Evolutionary conservation across 2,329 filamentous ascomycete species (phyloP), one percentile per base, ranked within the genome.

Genomic region (Sclerotinia subarctica): DNA sequence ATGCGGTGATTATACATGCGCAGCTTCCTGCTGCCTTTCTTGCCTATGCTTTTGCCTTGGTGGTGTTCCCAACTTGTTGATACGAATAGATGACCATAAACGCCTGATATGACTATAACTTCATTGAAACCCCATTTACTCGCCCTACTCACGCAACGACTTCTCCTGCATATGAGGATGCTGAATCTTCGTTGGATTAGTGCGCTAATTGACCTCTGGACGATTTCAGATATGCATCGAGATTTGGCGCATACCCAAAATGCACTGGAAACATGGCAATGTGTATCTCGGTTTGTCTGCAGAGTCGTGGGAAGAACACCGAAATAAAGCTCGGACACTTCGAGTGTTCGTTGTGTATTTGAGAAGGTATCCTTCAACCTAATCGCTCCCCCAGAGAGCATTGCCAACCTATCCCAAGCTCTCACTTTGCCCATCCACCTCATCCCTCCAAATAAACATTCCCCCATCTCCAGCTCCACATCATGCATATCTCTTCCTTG

Each of bases 401-500:
- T 26, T 38, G 10, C 59, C 17, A 44, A 19, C 19, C 19, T 58
- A 29, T 21, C 63, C 47, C 38, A 19, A 58, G 19, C 5, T 24
- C 38, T 58, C 63, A 58, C 32, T 24, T 26, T 42, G 49, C 38
- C 42, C 35, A 54, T 24, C 21, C 49, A 24, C 15, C 1, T 44
- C 8, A 29, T 56, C 29, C 10, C 52, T 3, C 29, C 29, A 35
- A 32, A 35, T 54, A 21, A 35, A 19, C 52, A n/a, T 29, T n/a
- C n/a, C n/a, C 17, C 49, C 8, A 35, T 42, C 35, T 44, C 29
- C 51, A 38, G 8, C 24, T 38, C 19, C 44, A 8, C 32, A 56
- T n/a, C 59, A 51, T 63, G 70, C 92, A 77, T 82, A 90, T 74
- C 92, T 85, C 80, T 89, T 88, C 77, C 90, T 87, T 70, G 88